A percentile compares a stretch with the other conserved stretches of the same genome.
These are phyloP conservation scores for Magnaporthiopsis incrustans DNA, from an alignment of 2,329 filamentous ascomycete species.

Conservation along the genomic window DNA sequence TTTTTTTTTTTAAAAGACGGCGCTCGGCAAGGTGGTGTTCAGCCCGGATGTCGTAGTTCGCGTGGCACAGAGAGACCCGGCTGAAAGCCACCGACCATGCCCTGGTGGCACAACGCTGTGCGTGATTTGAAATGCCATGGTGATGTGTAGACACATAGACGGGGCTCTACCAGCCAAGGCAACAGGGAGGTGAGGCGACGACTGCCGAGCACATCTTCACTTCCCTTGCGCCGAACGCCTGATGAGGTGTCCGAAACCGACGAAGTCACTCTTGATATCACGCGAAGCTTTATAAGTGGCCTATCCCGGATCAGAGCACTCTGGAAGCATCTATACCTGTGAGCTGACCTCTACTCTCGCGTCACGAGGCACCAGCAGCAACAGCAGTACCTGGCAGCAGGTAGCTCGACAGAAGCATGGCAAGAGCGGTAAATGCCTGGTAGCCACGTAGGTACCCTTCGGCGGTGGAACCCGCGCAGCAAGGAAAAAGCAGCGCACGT, in stretches of 20 bases:
- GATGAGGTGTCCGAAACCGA: too few relatives aligned
- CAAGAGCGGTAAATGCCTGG: neutral
- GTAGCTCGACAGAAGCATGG: neutral
- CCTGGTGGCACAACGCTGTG: neutral
- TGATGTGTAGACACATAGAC: neutral
- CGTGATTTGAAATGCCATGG: neutral
- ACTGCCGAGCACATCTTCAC: too few relatives aligned
- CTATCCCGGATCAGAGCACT: too few relatives aligned
- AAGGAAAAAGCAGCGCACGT: neutral
- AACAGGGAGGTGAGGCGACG: too few relatives aligned
- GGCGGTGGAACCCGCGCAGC: neutral
- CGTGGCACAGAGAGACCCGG: neutral
- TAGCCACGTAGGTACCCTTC: neutral
- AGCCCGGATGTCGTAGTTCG: neutral
- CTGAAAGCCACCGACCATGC: neutral
- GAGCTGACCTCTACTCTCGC: too few relatives aligned
- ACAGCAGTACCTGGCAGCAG: neutral
- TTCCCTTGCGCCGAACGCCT: too few relatives aligned
- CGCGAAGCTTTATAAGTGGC: too few relatives aligned
- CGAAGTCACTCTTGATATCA: too few relatives aligned
- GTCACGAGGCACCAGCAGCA: neutral
- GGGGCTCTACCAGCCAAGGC: too few relatives aligned
- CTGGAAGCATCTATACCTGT: too few relatives aligned
- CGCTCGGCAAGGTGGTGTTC: neutral
- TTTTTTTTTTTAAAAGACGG: neutral